A percentile compares a stretch with the other conserved stretches of the same genome.
Conservation (phyloP, 2,329 filamentous ascomycete genomes). For the Colletotrichum tofieldiae region DNA sequence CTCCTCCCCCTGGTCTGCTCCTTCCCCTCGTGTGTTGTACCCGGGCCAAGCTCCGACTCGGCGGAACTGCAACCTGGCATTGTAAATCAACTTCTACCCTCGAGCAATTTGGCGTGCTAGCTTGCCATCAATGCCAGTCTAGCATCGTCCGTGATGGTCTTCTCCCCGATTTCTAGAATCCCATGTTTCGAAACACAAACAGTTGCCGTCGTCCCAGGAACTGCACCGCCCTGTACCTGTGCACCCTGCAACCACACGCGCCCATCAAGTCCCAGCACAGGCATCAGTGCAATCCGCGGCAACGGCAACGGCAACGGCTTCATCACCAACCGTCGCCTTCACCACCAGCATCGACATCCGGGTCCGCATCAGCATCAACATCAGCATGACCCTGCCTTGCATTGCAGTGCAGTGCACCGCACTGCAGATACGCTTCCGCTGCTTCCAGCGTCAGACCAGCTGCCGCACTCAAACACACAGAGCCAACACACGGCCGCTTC, state of each 20-base stretch:
- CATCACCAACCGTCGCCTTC: slow-evolving; percentile 6
- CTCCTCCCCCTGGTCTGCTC: background rate
- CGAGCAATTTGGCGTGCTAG: background rate
- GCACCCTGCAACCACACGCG: slow-evolving; percentile 30
- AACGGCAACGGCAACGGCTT: slow-evolving; percentile 11
- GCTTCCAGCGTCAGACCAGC: slow-evolving; percentile 14
- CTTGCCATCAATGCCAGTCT: background rate
- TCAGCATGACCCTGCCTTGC: slow-evolving; percentile 14
- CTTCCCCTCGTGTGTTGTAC: slow-evolving; percentile 10
- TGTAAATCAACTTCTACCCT: slow-evolving; percentile 13
- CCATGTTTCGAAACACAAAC: slow-evolving; percentile 39
- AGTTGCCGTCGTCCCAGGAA: slow-evolving; percentile 40
- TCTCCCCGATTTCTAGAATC: slow-evolving; percentile 40
- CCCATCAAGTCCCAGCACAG: slow-evolving; percentile 12
- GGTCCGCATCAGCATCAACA: background rate
- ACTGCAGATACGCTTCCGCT: slow-evolving; percentile 1
- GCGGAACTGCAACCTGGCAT: slow-evolving; percentile 23
- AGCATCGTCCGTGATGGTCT: slow-evolving; percentile 16
- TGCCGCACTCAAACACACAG: slow-evolving; percentile 18
- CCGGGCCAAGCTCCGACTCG: slow-evolving; percentile 25
- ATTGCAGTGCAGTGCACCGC: background rate
- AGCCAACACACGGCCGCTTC: slow-evolving; percentile 22
- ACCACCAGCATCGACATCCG: background rate
- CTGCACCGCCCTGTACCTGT: slow-evolving; percentile 35
- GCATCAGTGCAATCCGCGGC: slow-evolving; percentile 12